phyloP scores from a whole-genome alignment of 1,139 yeast species.

The Pichia sp. region DNA sequence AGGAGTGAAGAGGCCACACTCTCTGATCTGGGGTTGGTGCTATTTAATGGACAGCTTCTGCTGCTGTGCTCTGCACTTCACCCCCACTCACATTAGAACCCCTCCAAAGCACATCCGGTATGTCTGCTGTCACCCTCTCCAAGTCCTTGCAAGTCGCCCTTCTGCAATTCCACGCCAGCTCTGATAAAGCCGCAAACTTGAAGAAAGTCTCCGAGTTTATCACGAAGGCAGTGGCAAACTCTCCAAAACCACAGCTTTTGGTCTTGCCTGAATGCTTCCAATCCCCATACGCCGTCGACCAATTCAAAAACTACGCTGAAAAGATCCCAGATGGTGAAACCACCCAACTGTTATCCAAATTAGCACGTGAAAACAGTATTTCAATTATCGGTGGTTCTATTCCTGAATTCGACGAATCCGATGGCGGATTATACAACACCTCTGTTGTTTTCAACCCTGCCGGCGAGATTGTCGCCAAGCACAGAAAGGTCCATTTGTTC shows the following conservation, averaged over 20 bases:
- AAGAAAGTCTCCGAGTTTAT: conserved; percentile 49
- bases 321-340: conserved; percentile 69
- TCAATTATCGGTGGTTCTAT: conserved; percentile 87
- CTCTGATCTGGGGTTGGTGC: too few species aligned
- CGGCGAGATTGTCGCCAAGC: conserved; percentile 80
- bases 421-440: conserved; percentile 72
- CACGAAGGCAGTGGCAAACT: conserved; percentile 47
- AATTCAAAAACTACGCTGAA: conserved; percentile 86
- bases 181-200: conserved; percentile 60
- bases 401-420: conserved; percentile 62
- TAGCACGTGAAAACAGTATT: conserved; percentile 63
- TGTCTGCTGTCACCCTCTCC: conserved; percentile 25
- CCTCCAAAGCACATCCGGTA: too few species aligned
- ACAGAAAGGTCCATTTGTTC: conserved; percentile 85
- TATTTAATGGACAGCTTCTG: too few species aligned
- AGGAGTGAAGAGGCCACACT: too few species aligned
- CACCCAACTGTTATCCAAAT: conserved; percentile 52
- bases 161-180: conserved; percentile 73
- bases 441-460: conserved; percentile 67
- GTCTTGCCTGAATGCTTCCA: conserved; percentile 92
- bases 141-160: conserved; percentile 58
- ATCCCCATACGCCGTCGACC: conserved; percentile 88
- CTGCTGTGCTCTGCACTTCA: too few species aligned
- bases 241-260: conserved; percentile 53
- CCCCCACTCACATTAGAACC: too few species aligned